Evolutionary conservation across 192 early-diverging fungal species (phyloP), one percentile per base, ranked within the genome.

Genomic region (Coemansia sp.): DNA sequence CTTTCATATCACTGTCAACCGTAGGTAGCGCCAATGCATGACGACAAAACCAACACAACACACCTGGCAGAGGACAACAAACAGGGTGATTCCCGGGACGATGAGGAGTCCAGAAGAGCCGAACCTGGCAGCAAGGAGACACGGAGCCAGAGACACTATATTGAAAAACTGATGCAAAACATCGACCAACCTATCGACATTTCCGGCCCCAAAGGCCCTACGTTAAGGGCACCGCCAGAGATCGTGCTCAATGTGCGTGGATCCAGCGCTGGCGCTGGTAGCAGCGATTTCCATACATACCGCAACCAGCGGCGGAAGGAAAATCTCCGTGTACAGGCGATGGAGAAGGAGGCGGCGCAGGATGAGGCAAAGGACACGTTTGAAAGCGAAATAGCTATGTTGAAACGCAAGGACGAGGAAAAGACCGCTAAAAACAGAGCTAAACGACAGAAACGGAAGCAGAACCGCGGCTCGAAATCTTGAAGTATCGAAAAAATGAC

Each of bases 201-300:
- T 23, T 88, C 93, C 6, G 83, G 86, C 34, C 58, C 82, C 33
- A 70, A 78, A 14, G 81, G 75, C n/a, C 66, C 82, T 32, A 53
- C 19, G 5, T 8, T 83, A 25, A 88, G 87, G 56, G 79, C 85
- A 20, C 94, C 95, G 35, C 87, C 86, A 48, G 92, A 96, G 49
- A 89, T 95, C 74, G 93, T 96, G 9, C 84, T 91, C 20, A 98
- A 96, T 75, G 90, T 95, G 20, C 87, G 70, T 70, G 91, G 95
- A 29, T 97, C 94, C 14, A 93, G 91, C 76, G 95, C 96, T 0
- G 96, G 96, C 40, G 96, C 96, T 5, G 93, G 95, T 15, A 93
- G 91, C 83, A 94, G 93, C 38, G 96, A 98, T 70, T 98, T 98
- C 61, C 94, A 96, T 75, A 92, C 95, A 1, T 98, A 98, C 64